Evolutionary conservation across 164 flowering plant genomes (phyloP), one percentile per base, ranked within the genome.

Genomic region (Vitis rotundifolia): DNA sequence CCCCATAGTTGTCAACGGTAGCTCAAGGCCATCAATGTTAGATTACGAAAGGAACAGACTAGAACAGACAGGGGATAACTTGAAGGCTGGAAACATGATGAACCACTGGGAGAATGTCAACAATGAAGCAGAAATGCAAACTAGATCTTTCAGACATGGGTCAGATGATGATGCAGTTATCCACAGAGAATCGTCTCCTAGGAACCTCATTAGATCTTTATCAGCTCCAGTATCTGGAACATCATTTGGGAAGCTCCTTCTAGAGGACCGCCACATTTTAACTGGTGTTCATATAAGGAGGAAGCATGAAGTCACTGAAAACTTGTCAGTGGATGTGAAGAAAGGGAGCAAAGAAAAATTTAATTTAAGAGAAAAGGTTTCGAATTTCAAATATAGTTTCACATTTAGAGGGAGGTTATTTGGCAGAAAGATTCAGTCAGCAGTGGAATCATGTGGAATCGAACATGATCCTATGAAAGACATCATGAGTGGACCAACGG

Each of bases 161-260:
- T 62, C 68, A 28, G 77, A 69, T 72, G 82, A 77, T 26, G 75
- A 80, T 72, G 81, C 51, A 16, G 53, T 56, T 44, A 57, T 79
- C 28, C 68, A 76, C 49, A 65, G 74, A 72, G 91, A 88, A 31
- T 50, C 77, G 64, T 91, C 98, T 59, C 91, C 98, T 50, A 87
- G 93, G 76, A 91, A 83, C 73, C 98, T 93, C 19, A 64, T 87
- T 19, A 83, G 99, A 74, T 93, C 97, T 61, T 79, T 91, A 78
- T 95, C 99, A 11, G 97, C 99, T 9, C 99, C 99, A 22, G 93
- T 91, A 56, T 83, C 94, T 58, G 98, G 94, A 76, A 86, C 90
- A 64, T 90, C 99, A 56, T 90, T 93, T 71, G 99, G 91, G 51
- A 93, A 91, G 83, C 97, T 95, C 74, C 95, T 95, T 72, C 82